Conservation (phyloP, 192 early-diverging fungal genomes). For the Backusella australiensis region DNA sequence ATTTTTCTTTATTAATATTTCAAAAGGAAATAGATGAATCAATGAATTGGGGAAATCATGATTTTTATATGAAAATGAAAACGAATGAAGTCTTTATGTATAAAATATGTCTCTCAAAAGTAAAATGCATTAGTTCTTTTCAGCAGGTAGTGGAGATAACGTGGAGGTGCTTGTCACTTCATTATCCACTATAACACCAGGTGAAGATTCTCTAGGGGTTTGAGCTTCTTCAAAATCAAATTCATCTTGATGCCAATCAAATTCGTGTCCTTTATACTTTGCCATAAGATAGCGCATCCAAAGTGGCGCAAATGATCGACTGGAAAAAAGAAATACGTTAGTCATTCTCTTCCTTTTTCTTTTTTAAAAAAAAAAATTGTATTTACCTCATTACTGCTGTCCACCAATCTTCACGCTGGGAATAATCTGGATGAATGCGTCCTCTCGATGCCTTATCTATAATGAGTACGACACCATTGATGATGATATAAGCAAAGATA, state of each 20-base stretch:
- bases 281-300: slow-evolving; percentile 20
- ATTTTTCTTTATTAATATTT: no score
- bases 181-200: background rate
- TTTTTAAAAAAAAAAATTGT: background rate
- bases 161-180: background rate
- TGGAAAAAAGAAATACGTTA: background rate
- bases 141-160: background rate
- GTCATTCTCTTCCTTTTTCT: background rate
- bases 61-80: background rate
- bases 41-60: no score
- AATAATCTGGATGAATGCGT: slow-evolving; percentile 41
- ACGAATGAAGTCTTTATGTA: background rate
- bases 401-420: slow-evolving; percentile 26
- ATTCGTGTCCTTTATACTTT: slow-evolving; percentile 11
- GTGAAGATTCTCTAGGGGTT: background rate
- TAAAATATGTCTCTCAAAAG: background rate
- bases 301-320: slow-evolving; percentile 13
- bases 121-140: background rate
- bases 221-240: slow-evolving; percentile 1
- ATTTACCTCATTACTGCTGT: slow-evolving; percentile 13
- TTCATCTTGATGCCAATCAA: slow-evolving; percentile 17
- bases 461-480: slow-evolving; percentile 59
- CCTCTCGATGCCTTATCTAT: slow-evolving; percentile 56
- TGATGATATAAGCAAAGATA: slow-evolving; percentile 62
- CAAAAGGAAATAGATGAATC: no score